Percentiles rank a stretch among this genome's conserved stretches.
These are phyloP conservation scores for Porphyra umbilicalis DNA, from an alignment of 31 red algal genomes.

Conservation along the genomic window DNA sequence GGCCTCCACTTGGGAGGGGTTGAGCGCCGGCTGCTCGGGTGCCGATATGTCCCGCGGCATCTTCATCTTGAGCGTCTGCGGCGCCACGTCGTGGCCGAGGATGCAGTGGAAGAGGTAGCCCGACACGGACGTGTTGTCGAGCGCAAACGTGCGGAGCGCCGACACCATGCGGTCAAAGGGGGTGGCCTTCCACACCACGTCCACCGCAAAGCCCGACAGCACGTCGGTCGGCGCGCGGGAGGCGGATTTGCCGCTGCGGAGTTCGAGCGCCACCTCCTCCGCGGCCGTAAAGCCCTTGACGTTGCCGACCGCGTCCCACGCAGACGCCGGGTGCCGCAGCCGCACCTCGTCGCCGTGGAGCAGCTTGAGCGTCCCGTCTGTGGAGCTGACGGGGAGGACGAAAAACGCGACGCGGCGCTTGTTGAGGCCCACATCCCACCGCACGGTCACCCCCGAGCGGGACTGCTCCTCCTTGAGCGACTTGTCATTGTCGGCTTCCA, in stretches of 20 bases:
- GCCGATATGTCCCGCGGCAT: slow-evolving; percentile 52
- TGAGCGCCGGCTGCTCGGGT: slow-evolving; percentile 58
- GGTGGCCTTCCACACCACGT: slow-evolving; percentile 91
- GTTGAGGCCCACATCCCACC: slow-evolving; percentile 80
- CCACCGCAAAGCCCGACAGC: slow-evolving; percentile 57
- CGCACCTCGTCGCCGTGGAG: slow-evolving; percentile 81
- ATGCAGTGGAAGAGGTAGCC: slow-evolving; percentile 83
- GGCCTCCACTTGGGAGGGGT: slow-evolving; percentile 65
- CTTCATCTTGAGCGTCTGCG: slow-evolving; percentile 48
- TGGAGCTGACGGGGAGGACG: slow-evolving; percentile 69
- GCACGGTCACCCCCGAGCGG: slow-evolving; percentile 69
- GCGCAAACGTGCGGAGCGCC: slow-evolving; percentile 73
- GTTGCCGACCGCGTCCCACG: slow-evolving; percentile 82
- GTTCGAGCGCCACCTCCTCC: slow-evolving; percentile 84
- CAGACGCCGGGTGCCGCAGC: slow-evolving; percentile 36
- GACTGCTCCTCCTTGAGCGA: slow-evolving; percentile 87
- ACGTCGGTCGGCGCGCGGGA: slow-evolving; percentile 59
- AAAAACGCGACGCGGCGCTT: slow-evolving; percentile 79
- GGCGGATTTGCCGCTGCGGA: slow-evolving; percentile 62
- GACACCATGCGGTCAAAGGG: slow-evolving; percentile 81
- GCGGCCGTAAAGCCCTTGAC: slow-evolving; percentile 83
- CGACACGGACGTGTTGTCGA: slow-evolving; percentile 88
- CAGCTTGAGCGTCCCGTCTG: slow-evolving; percentile 68
- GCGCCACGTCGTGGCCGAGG: slow-evolving; percentile 78
- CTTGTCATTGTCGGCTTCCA: slow-evolving; percentile 85